phyloP scores from a whole-genome alignment of 2,329 filamentous ascomycete genomes.

The Aspergillus pseudotamarii region DNA sequence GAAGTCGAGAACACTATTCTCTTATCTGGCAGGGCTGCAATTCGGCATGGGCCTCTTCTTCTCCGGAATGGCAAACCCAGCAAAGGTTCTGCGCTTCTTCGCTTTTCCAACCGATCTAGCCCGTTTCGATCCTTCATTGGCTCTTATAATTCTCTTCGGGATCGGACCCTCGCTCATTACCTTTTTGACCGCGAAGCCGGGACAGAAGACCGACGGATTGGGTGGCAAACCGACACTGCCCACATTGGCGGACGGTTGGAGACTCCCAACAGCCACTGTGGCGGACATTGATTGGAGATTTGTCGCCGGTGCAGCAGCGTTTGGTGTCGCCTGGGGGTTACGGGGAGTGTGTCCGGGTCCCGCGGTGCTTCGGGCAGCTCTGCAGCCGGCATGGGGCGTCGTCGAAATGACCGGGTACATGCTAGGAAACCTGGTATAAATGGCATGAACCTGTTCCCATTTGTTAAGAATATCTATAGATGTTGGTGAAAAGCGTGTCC shows the following conservation, averaged over 20 bases:
- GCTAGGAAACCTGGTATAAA: constrained; percentile 41
- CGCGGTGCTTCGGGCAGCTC: constrained; percentile 48
- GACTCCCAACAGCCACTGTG: constrained; percentile 48
- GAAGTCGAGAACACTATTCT: constrained; percentile 39
- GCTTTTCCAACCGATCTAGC: constrained; percentile 45
- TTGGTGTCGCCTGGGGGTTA: constrained; percentile 57
- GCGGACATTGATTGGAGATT: constrained; percentile 54
- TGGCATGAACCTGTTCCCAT: neutral
- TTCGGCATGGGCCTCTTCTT: constrained; percentile 57
- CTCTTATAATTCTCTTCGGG: constrained; percentile 53
- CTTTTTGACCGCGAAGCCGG: constrained; percentile 34
- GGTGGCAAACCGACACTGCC: constrained; percentile 37
- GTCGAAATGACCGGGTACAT: constrained; percentile 52
- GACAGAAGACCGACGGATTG: constrained; percentile 25
- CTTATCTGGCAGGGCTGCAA: constrained; percentile 51
- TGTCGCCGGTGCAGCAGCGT: constrained; percentile 49
- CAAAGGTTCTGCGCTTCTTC: constrained; percentile 56
- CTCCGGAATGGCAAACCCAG: constrained; percentile 54
- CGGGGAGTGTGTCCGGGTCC: constrained; percentile 57
- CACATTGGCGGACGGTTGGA: constrained; percentile 45
- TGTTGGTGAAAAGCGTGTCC: neutral
- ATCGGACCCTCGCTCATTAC: constrained; percentile 50
- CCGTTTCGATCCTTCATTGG: constrained; percentile 55
- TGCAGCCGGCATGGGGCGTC: constrained; percentile 53
- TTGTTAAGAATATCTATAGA: neutral